Evolutionary conservation across 352 stramenopile genomes (phyloP).

Genomic region (Globisporangium abappressorium): DNA sequence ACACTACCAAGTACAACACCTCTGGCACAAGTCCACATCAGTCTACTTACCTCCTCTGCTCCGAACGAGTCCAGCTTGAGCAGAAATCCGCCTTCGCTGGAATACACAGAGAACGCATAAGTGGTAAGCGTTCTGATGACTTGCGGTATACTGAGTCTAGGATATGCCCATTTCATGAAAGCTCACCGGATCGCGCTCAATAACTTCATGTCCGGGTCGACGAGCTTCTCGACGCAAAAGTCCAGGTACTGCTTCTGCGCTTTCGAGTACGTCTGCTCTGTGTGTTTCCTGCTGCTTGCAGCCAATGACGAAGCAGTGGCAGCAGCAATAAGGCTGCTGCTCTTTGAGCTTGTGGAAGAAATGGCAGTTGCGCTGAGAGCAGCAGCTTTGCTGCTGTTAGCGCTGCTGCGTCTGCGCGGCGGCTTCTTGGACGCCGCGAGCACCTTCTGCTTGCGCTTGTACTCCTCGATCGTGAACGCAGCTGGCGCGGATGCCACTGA

Average conservation of each 20-base stretch:
- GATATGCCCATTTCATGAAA: not conserved
- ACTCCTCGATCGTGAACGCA: constrained; percentile 56
- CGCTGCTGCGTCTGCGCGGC: constrained; percentile 6
- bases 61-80: constrained; percentile 57
- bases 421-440: constrained; percentile 25
- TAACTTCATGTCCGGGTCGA: constrained; percentile 48
- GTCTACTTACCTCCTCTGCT: constrained; percentile 37
- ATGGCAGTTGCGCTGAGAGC: not conserved
- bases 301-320: not conserved
- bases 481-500: not conserved
- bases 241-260: constrained; percentile 56
- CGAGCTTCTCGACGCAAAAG: constrained; percentile 49
- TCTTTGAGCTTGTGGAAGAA: not conserved
- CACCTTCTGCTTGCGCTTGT: constrained; percentile 57
- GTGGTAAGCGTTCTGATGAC: not conserved
- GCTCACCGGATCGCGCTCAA: constrained; percentile 31
- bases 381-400: not conserved
- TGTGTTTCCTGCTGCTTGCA: constrained; percentile 13
- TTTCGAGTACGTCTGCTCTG: constrained; percentile 21
- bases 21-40: not conserved
- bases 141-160: no score
- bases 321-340: not conserved
- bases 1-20: not conserved
- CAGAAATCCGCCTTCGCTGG: constrained; percentile 29
- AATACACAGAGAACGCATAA: not conserved